These are phyloP conservation scores for Cercospora sesami DNA, from an alignment of 2,329 filamentous ascomycete species.

Conservation along the genomic window DNA sequence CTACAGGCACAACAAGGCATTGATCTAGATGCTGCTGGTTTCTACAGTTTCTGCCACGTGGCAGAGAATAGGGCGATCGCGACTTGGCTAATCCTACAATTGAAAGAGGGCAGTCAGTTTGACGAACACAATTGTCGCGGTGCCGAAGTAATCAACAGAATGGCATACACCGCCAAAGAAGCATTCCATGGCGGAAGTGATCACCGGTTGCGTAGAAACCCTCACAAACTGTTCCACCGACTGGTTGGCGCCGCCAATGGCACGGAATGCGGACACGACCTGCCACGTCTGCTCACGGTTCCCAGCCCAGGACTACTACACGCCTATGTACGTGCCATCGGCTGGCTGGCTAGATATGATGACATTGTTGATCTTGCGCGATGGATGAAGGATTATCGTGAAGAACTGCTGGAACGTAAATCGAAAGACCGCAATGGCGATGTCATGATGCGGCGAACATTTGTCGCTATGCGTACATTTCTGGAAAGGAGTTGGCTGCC, in stretches of 20 bases:
- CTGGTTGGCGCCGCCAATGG: neutral
- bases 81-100: slow-evolving; percentile 23
- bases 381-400: slow-evolving; percentile 60
- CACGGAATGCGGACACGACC: neutral
- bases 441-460: slow-evolving; percentile 39
- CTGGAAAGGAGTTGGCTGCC: slow-evolving; percentile 41
- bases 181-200: neutral
- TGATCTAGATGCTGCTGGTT: slow-evolving; percentile 38
- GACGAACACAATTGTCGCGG: neutral
- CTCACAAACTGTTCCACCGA: neutral
- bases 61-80: slow-evolving; percentile 37
- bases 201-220: neutral
- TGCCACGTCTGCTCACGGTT: slow-evolving; percentile 43
- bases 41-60: slow-evolving; percentile 38
- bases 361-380: slow-evolving; percentile 58
- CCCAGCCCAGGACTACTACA: slow-evolving; percentile 55
- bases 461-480: slow-evolving; percentile 46
- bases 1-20: slow-evolving; percentile 27
- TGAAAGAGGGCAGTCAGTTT: neutral
- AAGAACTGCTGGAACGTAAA: slow-evolving; percentile 32
- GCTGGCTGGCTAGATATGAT: slow-evolving; percentile 58
- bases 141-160: neutral
- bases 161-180: neutral
- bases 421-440: slow-evolving; percentile 36
- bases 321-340: slow-evolving; percentile 64